Evolutionary conservation across 2,329 filamentous ascomycete species (phyloP), one percentile per base, ranked within the genome.

Genomic region (Arthrinium phaeospermum): DNA sequence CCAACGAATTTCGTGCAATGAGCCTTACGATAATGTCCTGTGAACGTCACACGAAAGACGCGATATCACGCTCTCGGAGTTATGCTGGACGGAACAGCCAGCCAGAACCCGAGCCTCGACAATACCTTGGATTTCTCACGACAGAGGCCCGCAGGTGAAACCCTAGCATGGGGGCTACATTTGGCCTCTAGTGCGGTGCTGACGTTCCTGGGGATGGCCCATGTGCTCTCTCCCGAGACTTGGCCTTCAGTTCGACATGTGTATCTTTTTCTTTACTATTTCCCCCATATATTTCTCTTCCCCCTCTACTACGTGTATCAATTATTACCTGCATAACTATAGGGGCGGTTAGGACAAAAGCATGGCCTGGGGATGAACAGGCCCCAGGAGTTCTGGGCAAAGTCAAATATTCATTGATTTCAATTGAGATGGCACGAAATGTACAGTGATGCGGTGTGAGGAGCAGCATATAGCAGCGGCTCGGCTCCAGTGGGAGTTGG

Each of bases 321-420:
- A 71, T 46, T 67, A 71, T 46, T 64, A 71, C 41, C 49, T 67
- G 69, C 69, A 71, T 71, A 46, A 30, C 19, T 71, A 47, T 24
- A 57, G 44, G 41, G 69, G 57, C 53, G 69, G 53, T 64, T 27
- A 24, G 57, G 69, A 49, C 53, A 71, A 70, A 70, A 71, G 69
- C 69, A 71, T 71, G 30, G 47, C 34, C 68, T 51, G 30, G 37
- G 16, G 24, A 49, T 22, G 34, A 45, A 24, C 69, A 47, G 69
- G 69, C 69, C 16, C 34, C n/a, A 64, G 69, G 69, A 71, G 69
- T 71, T 71, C 46, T 53, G 51, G 51, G 49, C 46, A 51, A 41
- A 61, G 16, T 51, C 47, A 61, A 46, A 61, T 46, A 44, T 49
- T 57, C 37, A 51, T 70, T 53, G 57, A 64, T 64, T 64, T 64